Evolutionary conservation across 257 asterid genomes (phyloP), one percentile per base, ranked within the genome.

Genomic region (Solanum dulcamara): DNA sequence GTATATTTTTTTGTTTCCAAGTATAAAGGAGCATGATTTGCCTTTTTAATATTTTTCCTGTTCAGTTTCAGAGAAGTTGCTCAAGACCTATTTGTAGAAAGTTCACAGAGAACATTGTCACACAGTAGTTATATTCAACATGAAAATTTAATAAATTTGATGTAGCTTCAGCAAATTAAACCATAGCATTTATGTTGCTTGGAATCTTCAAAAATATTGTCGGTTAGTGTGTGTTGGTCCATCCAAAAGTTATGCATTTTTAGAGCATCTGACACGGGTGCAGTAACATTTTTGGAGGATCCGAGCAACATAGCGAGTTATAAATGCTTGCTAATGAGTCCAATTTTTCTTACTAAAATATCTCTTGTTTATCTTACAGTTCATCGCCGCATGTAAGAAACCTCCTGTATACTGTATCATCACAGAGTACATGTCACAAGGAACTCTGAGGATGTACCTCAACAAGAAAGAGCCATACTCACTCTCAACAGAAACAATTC

Each of bases 401-500:
- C 92, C 90, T 66, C 92, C 90, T 1, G 92, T 89, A 11, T 89
- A 89, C 85, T 89, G 92, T 59, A 89, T 89, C 86, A 89, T 89
- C 62, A 89, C 89, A 7, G 90, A 89, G 28, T 89, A 89, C 89
- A 89, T 89, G 92, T 89, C 92, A 33, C 92, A 87, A 83, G 92
- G 92, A 44, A 89, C 90, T 0, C 83, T 89, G 20, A 89, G 92
- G 86, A 86, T 89, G 92, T 89, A 89, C 37, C 92, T 89, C 20
- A 89, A 87, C 89, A 86, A 89, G 86, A 89, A 89, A 88, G 90
- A 88, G 60, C 92, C 90, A 20, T 89, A 88, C 11, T 89, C 92
- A 12, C 92, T 89, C 53, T 88, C 90, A 62, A 81, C 80, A 24
- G 92, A 89, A 84, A 86, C 92, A 10, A 51, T 89, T 50, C 89